Base-by-base conservation (phyloP, 202 grass and related monocot species). In the Dendrocalamus latiflorus region DNA sequence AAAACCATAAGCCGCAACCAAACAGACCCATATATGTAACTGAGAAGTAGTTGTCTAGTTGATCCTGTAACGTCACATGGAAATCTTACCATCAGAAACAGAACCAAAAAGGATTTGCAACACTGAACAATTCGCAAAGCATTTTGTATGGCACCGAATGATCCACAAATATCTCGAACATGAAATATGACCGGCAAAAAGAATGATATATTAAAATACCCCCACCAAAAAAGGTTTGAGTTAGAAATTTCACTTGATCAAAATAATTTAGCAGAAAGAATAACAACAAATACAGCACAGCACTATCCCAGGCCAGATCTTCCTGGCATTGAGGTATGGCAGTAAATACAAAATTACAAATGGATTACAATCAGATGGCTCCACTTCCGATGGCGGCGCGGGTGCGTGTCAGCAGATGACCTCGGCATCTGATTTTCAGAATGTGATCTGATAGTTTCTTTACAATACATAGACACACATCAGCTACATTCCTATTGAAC, bases 301-400 rank as follows among this genome's bases (percentile, higher is more conserved):
- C 72, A 48, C 65, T 54, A 65, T 57, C 42, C 77, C 57, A 68
- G 13, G 78, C 58, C 73, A 86, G 34, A 65, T 30, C 57, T 78
- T 86, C 33, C 49, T 67, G 58, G 65, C 13, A 39, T 58, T 49
- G 15, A 26, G 16, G 63, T 16, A 78, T 73, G 49, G 17, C 66
- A 59, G 53, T 68, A 86, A 81, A 82, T 86, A 77, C 64, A 56
- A 56, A n/a, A n/a, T n/a, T n/a, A n/a, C n/a, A n/a, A n/a, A n/a
- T n/a, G n/a, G n/a, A 56, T 26, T 54, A 51, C 76, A 89, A 66
- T 47, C 51, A 24, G 21, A 14, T 42, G 75, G 75, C 41, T 79
- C 47, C 43, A 17, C 57, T 64, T 54, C 72, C 47, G 13, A 74
- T 50, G 50, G 48, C 8, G 0, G 21, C 49, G 21, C n/a, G 34